Percentiles rank a stretch among this genome's conserved stretches.
Evolutionary conservation across 148 eudicot species (phyloP).

Genomic region (Polygonum maritimum): DNA sequence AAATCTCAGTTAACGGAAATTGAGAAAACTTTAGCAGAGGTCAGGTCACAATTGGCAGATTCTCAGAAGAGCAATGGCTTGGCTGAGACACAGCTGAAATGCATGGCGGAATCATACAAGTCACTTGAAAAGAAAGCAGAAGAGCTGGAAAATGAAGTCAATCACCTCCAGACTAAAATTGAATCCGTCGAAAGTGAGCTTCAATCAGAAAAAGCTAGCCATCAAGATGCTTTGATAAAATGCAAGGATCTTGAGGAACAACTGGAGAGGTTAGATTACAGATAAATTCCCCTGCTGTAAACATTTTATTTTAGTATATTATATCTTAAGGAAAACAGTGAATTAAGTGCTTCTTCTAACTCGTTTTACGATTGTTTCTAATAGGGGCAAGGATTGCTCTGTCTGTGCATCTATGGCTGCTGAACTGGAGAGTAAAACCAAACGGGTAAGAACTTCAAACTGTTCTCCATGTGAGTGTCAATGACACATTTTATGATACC

Average conservation of each 20-base stretch:
- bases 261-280: slow-evolving; percentile 57
- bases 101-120: slow-evolving; percentile 93
- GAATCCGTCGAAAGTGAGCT: slow-evolving; percentile 55
- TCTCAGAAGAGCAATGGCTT: slow-evolving; percentile 62
- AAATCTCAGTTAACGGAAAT: slow-evolving; percentile 59
- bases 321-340: background rate
- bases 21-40: slow-evolving; percentile 56
- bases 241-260: slow-evolving; percentile 77
- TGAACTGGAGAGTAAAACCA: slow-evolving; percentile 33
- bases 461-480: too few species aligned
- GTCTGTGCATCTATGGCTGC: slow-evolving; percentile 32
- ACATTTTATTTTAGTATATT: background rate
- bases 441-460: background rate
- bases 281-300: background rate
- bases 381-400: slow-evolving; percentile 37
- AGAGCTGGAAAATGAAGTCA: slow-evolving; percentile 57
- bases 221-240: slow-evolving; percentile 52
- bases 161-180: slow-evolving; percentile 34
- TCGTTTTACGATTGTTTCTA: background rate
- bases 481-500: too few species aligned
- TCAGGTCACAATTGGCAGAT: slow-evolving; percentile 52
- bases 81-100: slow-evolving; percentile 93
- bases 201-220: slow-evolving; percentile 45
- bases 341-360: background rate
- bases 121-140: slow-evolving; percentile 70